Percentiles rank a stretch among this genome's conserved stretches.
Conservation (phyloP, 176 grass and related monocot species). For the Raddia guianensis region DNA sequence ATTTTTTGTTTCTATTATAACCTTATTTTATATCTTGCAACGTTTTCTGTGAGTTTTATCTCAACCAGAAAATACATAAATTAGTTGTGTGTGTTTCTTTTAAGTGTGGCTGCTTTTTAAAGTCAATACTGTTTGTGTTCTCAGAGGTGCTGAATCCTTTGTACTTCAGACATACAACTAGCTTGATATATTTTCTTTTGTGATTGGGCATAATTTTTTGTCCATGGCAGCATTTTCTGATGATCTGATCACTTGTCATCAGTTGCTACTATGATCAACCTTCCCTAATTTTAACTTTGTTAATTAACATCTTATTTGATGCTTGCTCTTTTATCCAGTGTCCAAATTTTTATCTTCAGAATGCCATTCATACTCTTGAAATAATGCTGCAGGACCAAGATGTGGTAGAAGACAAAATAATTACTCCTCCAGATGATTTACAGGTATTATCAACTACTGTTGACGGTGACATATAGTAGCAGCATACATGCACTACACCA, state of each 20-base stretch:
- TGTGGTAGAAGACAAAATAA: slow-evolving; percentile 33
- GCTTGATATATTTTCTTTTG: not conserved
- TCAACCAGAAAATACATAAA: not conserved
- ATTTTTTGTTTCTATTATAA: slow-evolving; percentile 8
- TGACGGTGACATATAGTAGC: not conserved
- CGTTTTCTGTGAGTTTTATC: slow-evolving; percentile 5
- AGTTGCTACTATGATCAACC: slow-evolving; percentile 5
- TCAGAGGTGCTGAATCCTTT: not conserved
- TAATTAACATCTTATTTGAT: slow-evolving; percentile 6
- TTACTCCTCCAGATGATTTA: slow-evolving; percentile 32
- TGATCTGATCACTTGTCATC: slow-evolving; percentile 16
- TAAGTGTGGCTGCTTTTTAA: slow-evolving; percentile 17
- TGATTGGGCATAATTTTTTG: slow-evolving; percentile 14
- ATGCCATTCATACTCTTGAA: slow-evolving; percentile 40
- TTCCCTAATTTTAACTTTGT: slow-evolving; percentile 30
- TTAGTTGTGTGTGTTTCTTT: not conserved
- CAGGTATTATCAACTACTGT: slow-evolving; percentile 43
- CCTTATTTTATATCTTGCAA: slow-evolving; percentile 20
- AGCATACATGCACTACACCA: not conserved
- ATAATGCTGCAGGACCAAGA: slow-evolving; percentile 52
- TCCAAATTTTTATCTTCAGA: slow-evolving; percentile 42
- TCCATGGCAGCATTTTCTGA: not conserved
- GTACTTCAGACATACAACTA: slow-evolving; percentile 5
- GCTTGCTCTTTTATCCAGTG: slow-evolving; percentile 25
- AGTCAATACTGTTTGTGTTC: not conserved